A percentile compares a stretch with the other conserved stretches of the same genome.
phyloP scores from a whole-genome alignment of 345 rosid species.

The Microthlaspi erraticum region DNA sequence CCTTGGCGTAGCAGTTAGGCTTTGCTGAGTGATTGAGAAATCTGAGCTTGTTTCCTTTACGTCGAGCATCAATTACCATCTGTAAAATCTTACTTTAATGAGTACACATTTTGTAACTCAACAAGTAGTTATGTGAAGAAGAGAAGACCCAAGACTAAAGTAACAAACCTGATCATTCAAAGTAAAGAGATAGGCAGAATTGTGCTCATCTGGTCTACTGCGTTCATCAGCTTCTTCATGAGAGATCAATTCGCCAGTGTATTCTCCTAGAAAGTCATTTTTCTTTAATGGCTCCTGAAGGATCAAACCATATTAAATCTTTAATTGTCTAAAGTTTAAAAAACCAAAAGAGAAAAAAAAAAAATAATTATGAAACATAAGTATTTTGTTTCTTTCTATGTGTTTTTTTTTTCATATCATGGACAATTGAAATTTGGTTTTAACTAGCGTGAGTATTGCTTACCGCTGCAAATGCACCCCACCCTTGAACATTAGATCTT shows the following conservation, averaged over 20 bases:
- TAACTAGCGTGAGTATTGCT: not conserved
- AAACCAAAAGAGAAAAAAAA: not conserved
- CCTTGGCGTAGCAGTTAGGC: slow-evolving; percentile 95
- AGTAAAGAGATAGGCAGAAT: slow-evolving; percentile 82
- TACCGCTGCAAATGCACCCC: slow-evolving; percentile 97
- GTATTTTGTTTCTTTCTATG: no score
- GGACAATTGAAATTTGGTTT: not conserved
- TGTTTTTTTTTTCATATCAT: no score
- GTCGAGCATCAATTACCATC: slow-evolving; percentile 83
- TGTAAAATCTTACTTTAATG: slow-evolving; percentile 40
- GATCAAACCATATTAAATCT: slow-evolving; percentile 14
- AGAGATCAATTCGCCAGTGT: slow-evolving; percentile 87
- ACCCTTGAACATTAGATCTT: slow-evolving; percentile 83
- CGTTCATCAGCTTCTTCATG: slow-evolving; percentile 88
- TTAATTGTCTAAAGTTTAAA: slow-evolving; percentile 13
- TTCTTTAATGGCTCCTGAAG: slow-evolving; percentile 72
- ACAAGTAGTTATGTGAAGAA: not conserved
- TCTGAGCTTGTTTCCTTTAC: slow-evolving; percentile 89
- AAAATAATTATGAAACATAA: not conserved
- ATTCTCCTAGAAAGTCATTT: slow-evolving; percentile 91
- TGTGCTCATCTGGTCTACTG: slow-evolving; percentile 71
- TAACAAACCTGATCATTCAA: slow-evolving; percentile 82
- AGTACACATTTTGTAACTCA: not conserved
- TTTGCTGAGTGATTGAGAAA: slow-evolving; percentile 85
- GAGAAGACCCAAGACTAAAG: not conserved